phyloP scores from a whole-genome alignment of 1,284 basidiomycete species.

The Tranzscheliella williamsii region DNA sequence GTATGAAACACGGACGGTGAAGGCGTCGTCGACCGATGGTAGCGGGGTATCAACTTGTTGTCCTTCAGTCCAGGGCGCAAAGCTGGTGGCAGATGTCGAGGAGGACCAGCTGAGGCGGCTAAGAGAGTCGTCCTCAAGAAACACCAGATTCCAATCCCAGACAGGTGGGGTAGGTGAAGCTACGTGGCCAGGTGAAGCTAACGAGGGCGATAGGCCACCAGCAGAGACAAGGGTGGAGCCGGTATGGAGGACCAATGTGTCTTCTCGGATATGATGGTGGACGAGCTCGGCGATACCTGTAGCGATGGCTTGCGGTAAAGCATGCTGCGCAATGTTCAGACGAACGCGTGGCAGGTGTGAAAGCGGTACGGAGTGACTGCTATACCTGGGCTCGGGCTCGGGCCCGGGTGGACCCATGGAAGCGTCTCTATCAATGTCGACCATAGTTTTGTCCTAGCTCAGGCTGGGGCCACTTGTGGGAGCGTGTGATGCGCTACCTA shows the following conservation, averaged over 20 bases:
- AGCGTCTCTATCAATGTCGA: not conserved
- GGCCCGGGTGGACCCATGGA: not conserved
- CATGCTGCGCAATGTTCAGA: not conserved
- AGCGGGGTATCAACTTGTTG: not conserved
- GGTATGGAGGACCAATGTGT: not conserved
- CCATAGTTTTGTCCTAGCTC: too few relatives aligned
- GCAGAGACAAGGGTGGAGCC: not conserved
- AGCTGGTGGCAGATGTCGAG: conserved; percentile 15
- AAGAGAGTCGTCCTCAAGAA: conserved; percentile 1
- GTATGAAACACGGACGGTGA: conserved; percentile 11
- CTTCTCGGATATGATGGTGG: not conserved
- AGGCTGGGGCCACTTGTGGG: too few relatives aligned
- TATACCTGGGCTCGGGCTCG: not conserved
- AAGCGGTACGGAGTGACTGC: not conserved
- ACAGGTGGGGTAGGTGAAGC: not conserved
- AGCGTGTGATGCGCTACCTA: too few relatives aligned
- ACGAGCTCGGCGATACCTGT: not conserved
- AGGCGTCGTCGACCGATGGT: not conserved
- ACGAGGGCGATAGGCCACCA: not conserved
- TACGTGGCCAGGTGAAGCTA: not conserved
- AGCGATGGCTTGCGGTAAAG: not conserved
- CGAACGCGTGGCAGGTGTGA: not conserved
- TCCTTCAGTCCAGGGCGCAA: conserved; percentile 3
- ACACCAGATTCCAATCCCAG: conserved; percentile 28
- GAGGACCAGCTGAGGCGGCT: conserved; percentile 8